Evolutionary conservation across 371 early-diverging fungal species (phyloP).

Genomic region (Batrachochytrium dendrobatidis): DNA sequence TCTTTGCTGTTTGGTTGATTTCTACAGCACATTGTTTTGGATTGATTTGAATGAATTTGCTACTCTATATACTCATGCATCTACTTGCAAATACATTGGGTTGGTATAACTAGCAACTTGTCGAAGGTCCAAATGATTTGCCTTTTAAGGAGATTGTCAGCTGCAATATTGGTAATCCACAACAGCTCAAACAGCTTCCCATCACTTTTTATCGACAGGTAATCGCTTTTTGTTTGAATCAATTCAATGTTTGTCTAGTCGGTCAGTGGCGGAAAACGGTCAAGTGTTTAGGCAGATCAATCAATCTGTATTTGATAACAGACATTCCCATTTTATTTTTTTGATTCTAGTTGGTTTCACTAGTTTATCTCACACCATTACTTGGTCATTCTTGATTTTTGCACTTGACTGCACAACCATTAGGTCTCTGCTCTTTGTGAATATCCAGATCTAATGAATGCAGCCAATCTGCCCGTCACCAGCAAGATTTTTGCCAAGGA

Average conservation of each 20-base stretch:
- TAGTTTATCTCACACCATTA: too few species aligned
- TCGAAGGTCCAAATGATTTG: slow-evolving; percentile 36
- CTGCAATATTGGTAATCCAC: slow-evolving; percentile 98
- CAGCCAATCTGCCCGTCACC: slow-evolving; percentile 41
- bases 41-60: neutral
- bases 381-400: neutral
- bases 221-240: neutral
- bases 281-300: too few species aligned
- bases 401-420: slow-evolving; percentile 2
- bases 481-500: slow-evolving; percentile 71
- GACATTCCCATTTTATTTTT: too few species aligned
- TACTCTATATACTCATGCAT: neutral
- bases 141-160: slow-evolving; percentile 73
- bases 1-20: neutral
- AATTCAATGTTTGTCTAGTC: neutral
- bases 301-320: too few species aligned
- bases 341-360: slow-evolving; percentile 1
- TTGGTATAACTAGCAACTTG: slow-evolving; percentile 38
- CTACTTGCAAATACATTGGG: neutral
- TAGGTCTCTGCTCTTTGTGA: slow-evolving; percentile 81
- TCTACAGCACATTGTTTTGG: too few species aligned
- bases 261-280: too few species aligned
- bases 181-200: slow-evolving; percentile 88
- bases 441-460: slow-evolving; percentile 71
- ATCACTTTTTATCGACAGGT: slow-evolving; percentile 96